A percentile compares a stretch with the other conserved stretches of the same genome.
These are phyloP conservation scores for Posidonia oceanica DNA, from an alignment of 116 monocot species.

Conservation along the genomic window DNA sequence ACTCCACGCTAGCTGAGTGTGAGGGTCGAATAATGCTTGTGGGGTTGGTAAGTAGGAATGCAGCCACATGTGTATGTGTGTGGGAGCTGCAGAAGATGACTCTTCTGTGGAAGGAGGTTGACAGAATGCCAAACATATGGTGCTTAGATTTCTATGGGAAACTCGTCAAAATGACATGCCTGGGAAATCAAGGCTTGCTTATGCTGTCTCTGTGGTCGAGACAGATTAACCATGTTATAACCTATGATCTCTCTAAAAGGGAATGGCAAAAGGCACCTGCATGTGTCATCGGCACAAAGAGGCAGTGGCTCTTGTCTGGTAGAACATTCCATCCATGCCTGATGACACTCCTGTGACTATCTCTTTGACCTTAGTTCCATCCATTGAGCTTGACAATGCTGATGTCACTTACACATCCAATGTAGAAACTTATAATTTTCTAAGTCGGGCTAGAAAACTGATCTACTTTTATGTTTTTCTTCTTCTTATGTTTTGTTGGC, in stretches of 20 bases:
- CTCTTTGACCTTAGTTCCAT: not conserved
- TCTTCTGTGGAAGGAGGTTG: conserved; percentile 99
- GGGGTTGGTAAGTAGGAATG: conserved; percentile 76
- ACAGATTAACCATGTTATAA: conserved; percentile 52
- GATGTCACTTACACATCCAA: no score
- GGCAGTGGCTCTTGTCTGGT: conserved; percentile 56
- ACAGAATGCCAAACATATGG: conserved; percentile 99
- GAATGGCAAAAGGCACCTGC: conserved; percentile 72
- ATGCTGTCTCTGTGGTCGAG: conserved; percentile 67
- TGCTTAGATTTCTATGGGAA: conserved; percentile 91
- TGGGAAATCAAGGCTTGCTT: conserved; percentile 70
- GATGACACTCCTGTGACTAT: conserved; percentile 43
- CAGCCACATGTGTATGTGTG: conserved; percentile 64
- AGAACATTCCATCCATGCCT: conserved; percentile 64
- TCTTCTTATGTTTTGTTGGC: no score
- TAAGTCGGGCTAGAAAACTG: no score
- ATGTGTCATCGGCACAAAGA: conserved; percentile 29
- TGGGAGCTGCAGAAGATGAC: conserved; percentile 99
- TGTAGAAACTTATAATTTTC: no score
- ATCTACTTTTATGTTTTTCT: no score
- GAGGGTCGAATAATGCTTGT: conserved; percentile 60
- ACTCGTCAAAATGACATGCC: conserved; percentile 69
- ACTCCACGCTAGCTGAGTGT: conserved; percentile 52
- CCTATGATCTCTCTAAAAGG: conserved; percentile 39
- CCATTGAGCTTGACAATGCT: no score